Base-by-base conservation (phyloP, 1,284 basidiomycete genomes). In the Papiliotrema fonsecae region DNA sequence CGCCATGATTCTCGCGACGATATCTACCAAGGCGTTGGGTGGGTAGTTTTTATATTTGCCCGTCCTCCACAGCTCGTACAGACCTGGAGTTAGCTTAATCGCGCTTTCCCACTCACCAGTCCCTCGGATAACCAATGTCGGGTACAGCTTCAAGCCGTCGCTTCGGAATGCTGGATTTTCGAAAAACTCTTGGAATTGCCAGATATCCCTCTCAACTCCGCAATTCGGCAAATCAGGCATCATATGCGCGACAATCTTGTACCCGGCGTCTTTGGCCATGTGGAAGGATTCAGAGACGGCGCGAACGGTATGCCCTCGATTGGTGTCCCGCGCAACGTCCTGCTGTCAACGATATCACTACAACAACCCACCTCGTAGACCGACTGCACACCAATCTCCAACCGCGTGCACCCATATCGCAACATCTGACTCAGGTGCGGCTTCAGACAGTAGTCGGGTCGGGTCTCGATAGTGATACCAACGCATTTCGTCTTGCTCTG, bases 181-280 rank as follows among this genome's bases (percentile, higher is more conserved):
- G 65, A 99, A 99, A 71, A 94, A 98, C 66, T 83, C 82, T 65
- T 97, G 94, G 81, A 99, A 99, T 69, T 98, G 96, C 70, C 94
- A 94, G 50, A 99, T 83, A 70, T 99, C 94, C 41, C 94, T 83
- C 76, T 98, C 94, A 47, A 96, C 82, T 36, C 94, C 94, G 48
- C 98, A 90, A 69, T 98, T 99, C 13, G 96, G 96, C 6, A 98
- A 81, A 75, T 96, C 85, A 47, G 91, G 87, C 92, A 97, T 97
- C 92, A 96, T 96, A 68, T 97, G 92, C 18, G 91, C 91, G 35
- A 97, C 93, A 49, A 97, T 91, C 76, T 99, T 99, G 85, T 97
- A 99, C 10, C 94, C 94, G 1, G 94, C 94, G 63, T 99, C 94
- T 74, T 99, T 99, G 30, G 93, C 87, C 61, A 98, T 83, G 67